These are phyloP conservation scores for Nothophytophthora sp. DNA, from an alignment of 352 stramenopile genomes.

Conservation along the genomic window DNA sequence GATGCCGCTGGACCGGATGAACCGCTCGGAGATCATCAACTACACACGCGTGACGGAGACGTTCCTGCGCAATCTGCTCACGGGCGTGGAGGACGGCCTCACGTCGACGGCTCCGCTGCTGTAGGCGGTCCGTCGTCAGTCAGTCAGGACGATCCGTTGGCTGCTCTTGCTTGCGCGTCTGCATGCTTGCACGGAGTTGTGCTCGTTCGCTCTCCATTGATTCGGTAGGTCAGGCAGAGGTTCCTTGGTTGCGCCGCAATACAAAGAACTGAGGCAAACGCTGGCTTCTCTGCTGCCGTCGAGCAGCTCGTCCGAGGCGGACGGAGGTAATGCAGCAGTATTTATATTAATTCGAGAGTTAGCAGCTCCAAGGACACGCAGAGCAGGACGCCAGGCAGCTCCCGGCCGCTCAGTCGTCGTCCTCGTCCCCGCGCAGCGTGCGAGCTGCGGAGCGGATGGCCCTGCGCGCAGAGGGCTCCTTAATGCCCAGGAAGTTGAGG, in stretches of 20 bases:
- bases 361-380: too few species aligned
- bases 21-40: slow-evolving; percentile 94
- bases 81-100: slow-evolving; percentile 90
- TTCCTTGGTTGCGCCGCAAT: too few species aligned
- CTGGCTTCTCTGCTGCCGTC: not conserved
- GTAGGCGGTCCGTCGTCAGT: slow-evolving; percentile 19
- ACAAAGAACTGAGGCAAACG: too few species aligned
- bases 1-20: slow-evolving; percentile 91
- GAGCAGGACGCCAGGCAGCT: slow-evolving; percentile 5
- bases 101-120: slow-evolving; percentile 45
- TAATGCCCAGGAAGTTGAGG: slow-evolving; percentile 86
- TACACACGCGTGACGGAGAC: slow-evolving; percentile 94
- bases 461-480: slow-evolving; percentile 59
- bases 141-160: slow-evolving; percentile 6
- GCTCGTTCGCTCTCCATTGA: too few species aligned
- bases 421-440: slow-evolving; percentile 48
- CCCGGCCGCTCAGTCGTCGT: slow-evolving; percentile 22
- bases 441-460: slow-evolving; percentile 61
- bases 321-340: too few species aligned
- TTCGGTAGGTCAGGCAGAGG: too few species aligned
- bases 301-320: too few species aligned
- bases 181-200: slow-evolving; percentile 17
- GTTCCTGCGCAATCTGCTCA: slow-evolving; percentile 91
- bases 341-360: slow-evolving; percentile 1
- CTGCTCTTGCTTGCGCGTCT: slow-evolving; percentile 17